Conservation (phyloP, 2,329 filamentous ascomycete genomes). For the Pseudocercospora cruenta region DNA sequence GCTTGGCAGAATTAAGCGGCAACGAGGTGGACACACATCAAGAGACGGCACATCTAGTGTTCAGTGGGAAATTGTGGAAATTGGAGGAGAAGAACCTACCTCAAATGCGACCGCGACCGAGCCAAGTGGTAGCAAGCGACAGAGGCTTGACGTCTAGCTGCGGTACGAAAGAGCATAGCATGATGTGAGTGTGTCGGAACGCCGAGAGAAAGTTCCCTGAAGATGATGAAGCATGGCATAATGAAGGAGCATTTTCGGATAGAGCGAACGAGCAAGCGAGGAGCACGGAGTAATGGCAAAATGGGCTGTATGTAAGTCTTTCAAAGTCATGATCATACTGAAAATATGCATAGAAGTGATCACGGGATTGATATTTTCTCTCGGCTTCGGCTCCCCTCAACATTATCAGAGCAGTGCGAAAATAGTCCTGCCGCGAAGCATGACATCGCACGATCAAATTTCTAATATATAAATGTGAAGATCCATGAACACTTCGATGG, state of each 20-base stretch:
- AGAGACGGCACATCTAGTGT: constrained; percentile 68
- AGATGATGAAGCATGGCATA: neutral
- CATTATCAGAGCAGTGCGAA: neutral
- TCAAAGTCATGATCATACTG: neutral
- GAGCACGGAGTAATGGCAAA: constrained; percentile 3
- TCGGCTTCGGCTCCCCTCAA: neutral
- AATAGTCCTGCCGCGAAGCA: neutral
- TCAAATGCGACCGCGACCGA: neutral
- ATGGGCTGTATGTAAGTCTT: constrained; percentile 4
- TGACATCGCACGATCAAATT: neutral
- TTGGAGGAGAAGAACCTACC: constrained; percentile 28
- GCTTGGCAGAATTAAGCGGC: constrained; percentile 69
- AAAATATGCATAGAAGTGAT: neutral
- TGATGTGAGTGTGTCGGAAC: neutral
- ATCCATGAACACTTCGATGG: neutral
- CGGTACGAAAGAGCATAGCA: neutral
- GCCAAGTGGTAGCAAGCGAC: constrained; percentile 24
- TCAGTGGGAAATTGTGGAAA: constrained; percentile 86
- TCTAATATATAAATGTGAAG: neutral
- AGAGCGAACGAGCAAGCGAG: neutral
- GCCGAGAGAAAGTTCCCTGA: neutral
- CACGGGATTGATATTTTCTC: neutral
- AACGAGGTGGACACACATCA: constrained; percentile 62
- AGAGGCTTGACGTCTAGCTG: constrained; percentile 22
- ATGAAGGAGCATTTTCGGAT: neutral